Conservation (phyloP, 768 basidiomycete species). For the Auriscalpium vulgare region DNA sequence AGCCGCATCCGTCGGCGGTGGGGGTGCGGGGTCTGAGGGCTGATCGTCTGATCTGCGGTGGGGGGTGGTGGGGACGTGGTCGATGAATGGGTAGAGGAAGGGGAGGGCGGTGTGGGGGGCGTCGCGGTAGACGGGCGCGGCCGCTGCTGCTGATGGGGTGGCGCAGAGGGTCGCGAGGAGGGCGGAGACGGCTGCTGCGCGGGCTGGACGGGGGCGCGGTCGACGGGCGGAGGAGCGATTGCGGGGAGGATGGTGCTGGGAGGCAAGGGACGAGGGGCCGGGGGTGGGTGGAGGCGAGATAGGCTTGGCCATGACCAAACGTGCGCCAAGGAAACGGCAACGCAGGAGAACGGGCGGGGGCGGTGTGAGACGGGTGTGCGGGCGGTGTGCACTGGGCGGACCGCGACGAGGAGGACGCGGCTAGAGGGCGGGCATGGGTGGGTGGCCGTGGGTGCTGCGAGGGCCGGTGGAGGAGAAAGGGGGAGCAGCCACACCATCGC, state of each 20-base stretch:
- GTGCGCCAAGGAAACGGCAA: not conserved
- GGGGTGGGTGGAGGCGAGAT: slow-evolving; percentile 2
- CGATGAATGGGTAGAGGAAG: slow-evolving; percentile 24
- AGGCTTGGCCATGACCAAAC: slow-evolving; percentile 22
- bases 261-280: slow-evolving; percentile 6
- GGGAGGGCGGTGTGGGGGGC: slow-evolving; percentile 5
- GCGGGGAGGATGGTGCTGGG: slow-evolving; percentile 3
- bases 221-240: not conserved
- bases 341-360: not conserved
- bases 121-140: slow-evolving; percentile 3
- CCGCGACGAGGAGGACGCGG: too few species aligned
- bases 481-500: not conserved
- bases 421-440: too few species aligned
- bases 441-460: slow-evolving; percentile 11
- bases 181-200: not conserved
- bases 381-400: not conserved
- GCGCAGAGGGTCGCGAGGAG: slow-evolving; percentile 5
- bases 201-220: not conserved
- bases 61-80: slow-evolving; percentile 14
- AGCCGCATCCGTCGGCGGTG: not conserved
- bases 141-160: not conserved
- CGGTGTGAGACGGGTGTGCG: slow-evolving; percentile 4
- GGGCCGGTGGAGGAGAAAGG: not conserved
- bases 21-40: not conserved
- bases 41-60: not conserved